Base-by-base conservation (phyloP, 371 early-diverging fungal genomes). In the Capniomyces stellatus region DNA sequence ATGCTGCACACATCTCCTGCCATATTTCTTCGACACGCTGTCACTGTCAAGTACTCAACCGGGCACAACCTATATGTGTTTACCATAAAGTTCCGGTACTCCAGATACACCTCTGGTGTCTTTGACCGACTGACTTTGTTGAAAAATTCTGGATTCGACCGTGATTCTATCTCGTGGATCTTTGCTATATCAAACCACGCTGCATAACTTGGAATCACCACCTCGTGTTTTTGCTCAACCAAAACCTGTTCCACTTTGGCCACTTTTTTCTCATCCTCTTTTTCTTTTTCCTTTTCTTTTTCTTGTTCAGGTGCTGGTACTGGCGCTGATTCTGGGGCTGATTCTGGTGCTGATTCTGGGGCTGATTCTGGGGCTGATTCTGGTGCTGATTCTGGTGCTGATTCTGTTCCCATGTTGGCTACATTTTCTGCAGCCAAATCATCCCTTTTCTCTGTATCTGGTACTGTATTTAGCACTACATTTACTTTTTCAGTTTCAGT, bases 1-100 rank as follows among this genome's bases (percentile, higher is more conserved):
- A 98, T 90, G 15, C 92, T 85, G 61, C 94, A 92, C 2, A 98
- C 94, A 73, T 98, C 99, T 29, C 95, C 95, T 0, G 93, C 87
- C 51, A 97, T 64, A 64, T 91, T 89, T 41, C 95, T 75, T 56
- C 97, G 71, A 68, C 92, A 92, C 0, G 96, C 94, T 1, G 96
- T 96, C 13, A 98, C 88, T 8, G 96, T 92, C 51, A 96, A 71
- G 59, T 98, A 98, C 62, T 95, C 94, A 21, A 73, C 66, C 1
- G 98, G 96, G 66, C 89, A 91, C 41, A 93, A 73, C 3, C 96
- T 82, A 69, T 92, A 95, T 1, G 90, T 89, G 67, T 89, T 88
- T 70, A 96, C 76, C 92, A 98, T 96, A 58, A 95, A 96, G 68
- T 94, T 89, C 47, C 98, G 82, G 64, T 93, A 94, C 67, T 95